Conservation (phyloP, 805 yeast species). For the Hanseniaspora taiwanica region DNA sequence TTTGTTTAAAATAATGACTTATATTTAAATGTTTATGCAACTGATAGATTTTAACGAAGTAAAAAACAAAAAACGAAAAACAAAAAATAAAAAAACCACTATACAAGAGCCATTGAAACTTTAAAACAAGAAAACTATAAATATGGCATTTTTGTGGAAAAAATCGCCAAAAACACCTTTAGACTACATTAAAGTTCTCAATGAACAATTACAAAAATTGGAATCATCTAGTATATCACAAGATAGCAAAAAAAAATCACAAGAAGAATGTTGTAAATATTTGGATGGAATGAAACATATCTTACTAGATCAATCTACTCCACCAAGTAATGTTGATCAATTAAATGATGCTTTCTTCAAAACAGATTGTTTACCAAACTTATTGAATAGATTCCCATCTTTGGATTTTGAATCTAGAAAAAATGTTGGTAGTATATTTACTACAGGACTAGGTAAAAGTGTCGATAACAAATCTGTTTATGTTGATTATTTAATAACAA, state of each 20-base stretch:
- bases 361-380: constrained; percentile 50
- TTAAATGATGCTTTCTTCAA: constrained; percentile 10
- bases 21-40: no score
- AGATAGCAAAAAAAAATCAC: constrained; percentile 31
- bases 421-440: constrained; percentile 61
- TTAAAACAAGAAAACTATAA: constrained; percentile 15
- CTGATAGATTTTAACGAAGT: no score
- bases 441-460: constrained; percentile 65
- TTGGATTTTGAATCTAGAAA: constrained; percentile 86
- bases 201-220: constrained; percentile 58
- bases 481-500: constrained; percentile 62
- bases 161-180: constrained; percentile 82
- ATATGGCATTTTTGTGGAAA: constrained; percentile 83
- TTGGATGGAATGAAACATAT: constrained; percentile 51
- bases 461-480: constrained; percentile 72
- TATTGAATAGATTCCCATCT: constrained; percentile 45
- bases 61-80: constrained; percentile 6
- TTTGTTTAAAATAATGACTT: no score
- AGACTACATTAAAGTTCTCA: constrained; percentile 64
- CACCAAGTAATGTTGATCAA: constrained; percentile 13
- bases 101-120: no score
- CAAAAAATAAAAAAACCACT: constrained; percentile 21
- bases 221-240: constrained; percentile 26
- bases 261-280: constrained; percentile 62
- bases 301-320: constrained; percentile 47